phyloP scores from a whole-genome alignment of 2,329 filamentous ascomycete genomes.

The Diaporthe citri region DNA sequence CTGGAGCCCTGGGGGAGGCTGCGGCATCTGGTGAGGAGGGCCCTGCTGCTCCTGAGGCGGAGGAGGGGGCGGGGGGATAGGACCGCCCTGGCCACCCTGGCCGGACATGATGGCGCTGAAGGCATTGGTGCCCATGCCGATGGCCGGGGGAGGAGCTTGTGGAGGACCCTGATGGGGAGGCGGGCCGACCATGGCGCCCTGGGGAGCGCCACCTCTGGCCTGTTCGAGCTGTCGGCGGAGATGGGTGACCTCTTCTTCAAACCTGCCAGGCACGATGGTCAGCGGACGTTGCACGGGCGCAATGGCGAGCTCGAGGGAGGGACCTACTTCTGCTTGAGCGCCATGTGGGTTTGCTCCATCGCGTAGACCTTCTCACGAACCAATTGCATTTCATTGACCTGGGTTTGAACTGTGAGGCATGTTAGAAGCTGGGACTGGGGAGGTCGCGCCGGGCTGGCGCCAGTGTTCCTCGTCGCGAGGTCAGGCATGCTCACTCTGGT shows the following conservation, averaged over 20 bases:
- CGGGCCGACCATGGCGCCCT: conserved; percentile 73
- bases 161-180: conserved; percentile 83
- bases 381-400: conserved; percentile 95
- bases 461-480: not conserved
- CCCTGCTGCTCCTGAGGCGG: conserved; percentile 69
- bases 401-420: conserved; percentile 77
- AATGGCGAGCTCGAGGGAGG: not conserved
- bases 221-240: conserved; percentile 89
- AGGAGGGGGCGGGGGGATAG: conserved; percentile 81
- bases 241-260: conserved; percentile 89
- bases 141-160: conserved; percentile 87
- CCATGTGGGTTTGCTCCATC: conserved; percentile 90
- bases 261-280: conserved; percentile 65
- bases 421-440: conserved; percentile 40
- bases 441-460: conserved; percentile 18
- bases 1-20: conserved; percentile 77
- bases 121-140: conserved; percentile 91
- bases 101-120: conserved; percentile 98
- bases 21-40: conserved; percentile 75
- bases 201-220: conserved; percentile 73
- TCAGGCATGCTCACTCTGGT: conserved; percentile 76
- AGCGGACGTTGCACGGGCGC: conserved; percentile 34
- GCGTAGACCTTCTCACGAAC: conserved; percentile 93
- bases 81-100: conserved; percentile 82
- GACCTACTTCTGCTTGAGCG: conserved; percentile 89